Evolutionary conservation across 2,329 filamentous ascomycete genomes (phyloP), one percentile per base, ranked within the genome.

Genomic region (Dissoconium aciculare): DNA sequence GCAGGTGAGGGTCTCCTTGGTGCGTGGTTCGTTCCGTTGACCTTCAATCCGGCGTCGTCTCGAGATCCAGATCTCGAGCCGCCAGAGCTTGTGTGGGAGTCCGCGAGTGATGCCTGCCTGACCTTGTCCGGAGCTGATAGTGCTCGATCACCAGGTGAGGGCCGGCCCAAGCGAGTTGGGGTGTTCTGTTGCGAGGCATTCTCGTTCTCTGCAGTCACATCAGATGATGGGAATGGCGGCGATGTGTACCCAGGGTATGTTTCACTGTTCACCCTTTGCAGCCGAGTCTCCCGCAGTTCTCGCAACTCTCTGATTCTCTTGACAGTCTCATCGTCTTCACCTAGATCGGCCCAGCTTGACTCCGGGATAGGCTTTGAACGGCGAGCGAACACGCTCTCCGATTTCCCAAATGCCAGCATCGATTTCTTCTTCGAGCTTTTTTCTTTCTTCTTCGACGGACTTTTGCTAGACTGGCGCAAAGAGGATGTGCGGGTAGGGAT

Each of bases 241-340:
- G 11, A 32, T 27, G 17, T 32, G 28, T 38, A 35, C 26, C 35
- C 37, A 19, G 34, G 21, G 11, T 31, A 25, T 11, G 19, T 23
- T n/a, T 23, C 19, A 23, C n/a, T n/a, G n/a, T n/a, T n/a, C n/a
- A 23, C 8, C 8, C 19, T 23, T 40, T 55, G 58, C 27, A 70
- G 63, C 36, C 67, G 61, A 43, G 62, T 59, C 49, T 68, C 58
- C 40, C 70, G 67, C 38, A 68, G 66, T 41, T 68, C 62, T 44
- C 66, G 66, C 17, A 74, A 48, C 42, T 74, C 60, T 43, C 63
- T 61, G 30, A 74, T 74, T 33, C 63, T 63, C 19, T 64, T 67
- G 5, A 74, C 69, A 24, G 80, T 69, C 15, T 70, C 66, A 28
- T 56, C 52, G 26, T 56, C 49, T 30, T 59, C 52, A 12, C 50